Conservation (phyloP, 805 yeast genomes). For the Kodamaea leandrae region DNA sequence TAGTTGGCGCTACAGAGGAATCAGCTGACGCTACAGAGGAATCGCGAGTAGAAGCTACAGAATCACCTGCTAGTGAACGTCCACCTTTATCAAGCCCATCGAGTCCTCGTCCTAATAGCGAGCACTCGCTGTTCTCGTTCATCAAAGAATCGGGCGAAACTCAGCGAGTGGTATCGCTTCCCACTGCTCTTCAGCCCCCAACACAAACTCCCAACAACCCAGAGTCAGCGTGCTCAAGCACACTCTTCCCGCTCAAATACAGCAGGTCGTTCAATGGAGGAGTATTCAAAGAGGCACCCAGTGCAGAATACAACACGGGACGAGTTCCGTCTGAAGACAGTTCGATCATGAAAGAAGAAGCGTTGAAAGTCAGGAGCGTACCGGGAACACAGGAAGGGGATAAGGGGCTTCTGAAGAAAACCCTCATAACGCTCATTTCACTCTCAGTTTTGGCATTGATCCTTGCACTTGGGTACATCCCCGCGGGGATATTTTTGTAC, state of each 20-base stretch:
- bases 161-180: slow-evolving; percentile 10
- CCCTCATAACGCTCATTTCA: slow-evolving; percentile 1
- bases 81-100: too few relatives aligned
- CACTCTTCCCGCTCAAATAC: slow-evolving; percentile 16
- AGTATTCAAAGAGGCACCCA: slow-evolving; percentile 16
- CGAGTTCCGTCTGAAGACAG: too few relatives aligned
- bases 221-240: slow-evolving; percentile 5
- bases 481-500: slow-evolving; percentile 2
- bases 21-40: not conserved
- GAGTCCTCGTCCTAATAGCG: too few relatives aligned
- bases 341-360: not conserved
- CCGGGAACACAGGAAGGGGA: not conserved
- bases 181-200: not conserved
- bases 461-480: slow-evolving; percentile 19
- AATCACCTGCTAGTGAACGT: too few relatives aligned
- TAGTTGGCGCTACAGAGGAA: too few relatives aligned
- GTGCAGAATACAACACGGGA: too few relatives aligned
- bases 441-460: slow-evolving; percentile 13
- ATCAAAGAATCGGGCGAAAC: too few relatives aligned
- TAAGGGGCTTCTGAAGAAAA: slow-evolving; percentile 4
- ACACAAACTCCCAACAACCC: not conserved
- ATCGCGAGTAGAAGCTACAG: too few relatives aligned
- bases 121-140: not conserved
- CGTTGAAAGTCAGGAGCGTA: not conserved
- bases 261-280: slow-evolving; percentile 9